A percentile compares a stretch with the other conserved stretches of the same genome.
Evolutionary conservation across 225 moss, liverwort and hornwort genomes (phyloP).

Genomic region (Straminergon stramineum): DNA sequence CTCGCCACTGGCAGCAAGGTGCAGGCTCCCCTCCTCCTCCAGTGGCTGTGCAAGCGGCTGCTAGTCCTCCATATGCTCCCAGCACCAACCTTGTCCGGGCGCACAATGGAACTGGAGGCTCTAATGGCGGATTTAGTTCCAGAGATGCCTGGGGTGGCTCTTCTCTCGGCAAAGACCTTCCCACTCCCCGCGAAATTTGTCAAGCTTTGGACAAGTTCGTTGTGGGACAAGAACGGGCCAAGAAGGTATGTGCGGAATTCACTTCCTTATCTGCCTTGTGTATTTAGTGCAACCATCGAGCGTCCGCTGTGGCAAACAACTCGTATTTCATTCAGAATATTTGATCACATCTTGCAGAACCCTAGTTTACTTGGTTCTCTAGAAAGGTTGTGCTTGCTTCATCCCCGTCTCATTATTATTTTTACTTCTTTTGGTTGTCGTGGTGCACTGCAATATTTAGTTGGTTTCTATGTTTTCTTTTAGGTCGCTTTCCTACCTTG

Average conservation of each 20-base stretch:
- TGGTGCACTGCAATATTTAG: background rate
- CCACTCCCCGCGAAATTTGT: slow-evolving; percentile 84
- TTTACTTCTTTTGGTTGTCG: background rate
- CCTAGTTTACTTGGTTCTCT: background rate
- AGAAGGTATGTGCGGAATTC: slow-evolving; percentile 50
- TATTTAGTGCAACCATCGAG: background rate
- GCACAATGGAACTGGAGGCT: slow-evolving; percentile 68
- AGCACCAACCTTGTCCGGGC: slow-evolving; percentile 58
- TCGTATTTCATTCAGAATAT: background rate
- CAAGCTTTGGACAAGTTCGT: slow-evolving; percentile 92
- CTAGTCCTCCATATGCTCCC: slow-evolving; percentile 62
- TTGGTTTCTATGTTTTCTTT: background rate
- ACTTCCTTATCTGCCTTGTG: background rate
- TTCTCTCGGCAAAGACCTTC: slow-evolving; percentile 71
- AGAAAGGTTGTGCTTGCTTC: background rate
- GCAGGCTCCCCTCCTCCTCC: slow-evolving; percentile 54
- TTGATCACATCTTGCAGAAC: background rate
- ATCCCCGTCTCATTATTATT: background rate
- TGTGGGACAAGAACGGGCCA: slow-evolving; percentile 92
- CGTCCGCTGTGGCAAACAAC: background rate
- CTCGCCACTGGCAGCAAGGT: slow-evolving; percentile 86
- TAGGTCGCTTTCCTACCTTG: background rate
- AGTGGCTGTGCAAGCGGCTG: slow-evolving; percentile 49
- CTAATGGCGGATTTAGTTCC: slow-evolving; percentile 35
- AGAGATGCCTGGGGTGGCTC: slow-evolving; percentile 81